Evolutionary conservation across 2,329 filamentous ascomycete species (phyloP).

Genomic region (Verticillium albo-atrum): DNA sequence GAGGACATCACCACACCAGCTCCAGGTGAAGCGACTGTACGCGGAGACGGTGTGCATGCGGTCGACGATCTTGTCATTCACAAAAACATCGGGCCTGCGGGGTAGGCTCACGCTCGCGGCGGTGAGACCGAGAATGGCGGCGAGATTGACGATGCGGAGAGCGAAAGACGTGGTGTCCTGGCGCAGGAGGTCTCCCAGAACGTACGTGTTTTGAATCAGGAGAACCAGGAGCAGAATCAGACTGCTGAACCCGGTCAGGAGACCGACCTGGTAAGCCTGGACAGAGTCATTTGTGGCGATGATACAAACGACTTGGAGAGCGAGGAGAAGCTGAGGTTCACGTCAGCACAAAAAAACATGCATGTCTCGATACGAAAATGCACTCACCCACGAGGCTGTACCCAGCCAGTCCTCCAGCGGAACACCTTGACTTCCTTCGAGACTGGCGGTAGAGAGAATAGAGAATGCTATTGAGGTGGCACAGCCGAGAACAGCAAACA

Average conservation of each 20-base stretch:
- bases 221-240: conserved; percentile 37
- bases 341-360: neutral
- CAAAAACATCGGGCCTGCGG: conserved; percentile 63
- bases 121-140: conserved; percentile 36
- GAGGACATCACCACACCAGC: conserved; percentile 57
- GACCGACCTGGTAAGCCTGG: conserved; percentile 47
- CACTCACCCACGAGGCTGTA: conserved; percentile 58
- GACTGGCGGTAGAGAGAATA: conserved; percentile 42
- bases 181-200: conserved; percentile 28
- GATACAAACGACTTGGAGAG: conserved; percentile 47
- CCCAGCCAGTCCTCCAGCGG: conserved; percentile 56
- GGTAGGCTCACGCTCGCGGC: conserved; percentile 53
- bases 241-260: conserved; percentile 45
- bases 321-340: conserved; percentile 27
- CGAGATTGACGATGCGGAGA: conserved; percentile 45
- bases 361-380: neutral
- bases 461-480: conserved; percentile 52
- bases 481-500: conserved; percentile 50
- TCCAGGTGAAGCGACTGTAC: conserved; percentile 59
- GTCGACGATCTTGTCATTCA: conserved; percentile 57
- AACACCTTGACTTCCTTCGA: conserved; percentile 24
- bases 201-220: conserved; percentile 38
- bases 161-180: conserved; percentile 28
- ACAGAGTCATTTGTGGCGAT: conserved; percentile 45
- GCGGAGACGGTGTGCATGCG: conserved; percentile 56